Conservation (phyloP, 2,329 filamentous ascomycete genomes). For the Verticillium tricorpus region DNA sequence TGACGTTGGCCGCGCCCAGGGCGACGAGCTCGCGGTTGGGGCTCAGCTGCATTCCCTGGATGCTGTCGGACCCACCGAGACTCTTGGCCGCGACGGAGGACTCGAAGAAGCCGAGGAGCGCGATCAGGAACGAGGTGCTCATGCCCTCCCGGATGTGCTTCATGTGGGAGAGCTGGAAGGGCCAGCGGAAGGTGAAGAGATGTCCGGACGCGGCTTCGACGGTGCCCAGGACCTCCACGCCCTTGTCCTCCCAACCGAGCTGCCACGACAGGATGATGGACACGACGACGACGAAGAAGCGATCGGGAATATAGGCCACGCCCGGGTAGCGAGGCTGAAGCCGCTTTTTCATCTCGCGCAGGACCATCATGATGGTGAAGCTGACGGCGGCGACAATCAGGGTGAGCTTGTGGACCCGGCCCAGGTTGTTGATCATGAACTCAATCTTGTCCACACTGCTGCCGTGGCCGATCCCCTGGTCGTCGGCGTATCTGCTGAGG, state of each 20-base stretch:
- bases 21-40: constrained; percentile 92
- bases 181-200: constrained; percentile 77
- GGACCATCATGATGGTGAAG: constrained; percentile 87
- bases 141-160: constrained; percentile 80
- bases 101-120: constrained; percentile 96
- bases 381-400: constrained; percentile 71
- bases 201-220: constrained; percentile 71
- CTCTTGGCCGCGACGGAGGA: constrained; percentile 95
- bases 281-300: constrained; percentile 82
- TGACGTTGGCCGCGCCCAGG: constrained; percentile 83
- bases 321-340: constrained; percentile 74
- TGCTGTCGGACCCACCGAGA: constrained; percentile 63
- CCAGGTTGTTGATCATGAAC: constrained; percentile 68
- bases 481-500: constrained; percentile 60
- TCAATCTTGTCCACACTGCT: constrained; percentile 81
- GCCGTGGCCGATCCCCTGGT: constrained; percentile 68
- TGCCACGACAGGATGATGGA: constrained; percentile 76
- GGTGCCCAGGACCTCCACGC: constrained; percentile 78
- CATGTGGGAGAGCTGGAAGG: constrained; percentile 73
- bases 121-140: constrained; percentile 88
- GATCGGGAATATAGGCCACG: constrained; percentile 87
- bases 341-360: constrained; percentile 73
- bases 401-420: constrained; percentile 68
- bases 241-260: constrained; percentile 72
- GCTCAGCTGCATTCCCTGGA: constrained; percentile 78